phyloP scores from a whole-genome alignment of 2,329 filamentous ascomycete species.

The Xylaria hypoxylon region DNA sequence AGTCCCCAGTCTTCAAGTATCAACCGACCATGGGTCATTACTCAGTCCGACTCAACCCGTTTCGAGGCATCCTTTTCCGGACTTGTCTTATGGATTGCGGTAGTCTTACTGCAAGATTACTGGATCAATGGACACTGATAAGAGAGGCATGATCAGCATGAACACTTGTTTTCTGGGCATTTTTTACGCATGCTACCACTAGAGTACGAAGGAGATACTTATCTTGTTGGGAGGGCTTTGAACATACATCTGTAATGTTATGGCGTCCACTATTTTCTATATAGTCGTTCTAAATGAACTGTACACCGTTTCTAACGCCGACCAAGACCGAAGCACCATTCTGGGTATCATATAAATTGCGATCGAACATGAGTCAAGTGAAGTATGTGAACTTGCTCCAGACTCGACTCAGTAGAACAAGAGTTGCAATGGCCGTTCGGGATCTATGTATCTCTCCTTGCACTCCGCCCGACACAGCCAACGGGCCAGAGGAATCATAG shows the following conservation, averaged over 20 bases:
- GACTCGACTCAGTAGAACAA: conserved; percentile 69
- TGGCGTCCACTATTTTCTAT: conserved; percentile 40
- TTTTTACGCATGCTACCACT: conserved; percentile 34
- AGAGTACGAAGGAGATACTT: conserved; percentile 23
- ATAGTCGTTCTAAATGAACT: conserved; percentile 38
- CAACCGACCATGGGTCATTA: conserved; percentile 46
- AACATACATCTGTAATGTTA: conserved; percentile 43
- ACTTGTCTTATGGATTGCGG: conserved; percentile 45
- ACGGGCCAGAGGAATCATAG: conserved; percentile 81
- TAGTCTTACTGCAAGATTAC: conserved; percentile 46
- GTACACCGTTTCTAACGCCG: conserved; percentile 36
- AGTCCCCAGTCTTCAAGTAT: conserved; percentile 37
- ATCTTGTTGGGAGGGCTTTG: conserved; percentile 31
- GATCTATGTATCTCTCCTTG: conserved; percentile 73
- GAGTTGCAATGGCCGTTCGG: conserved; percentile 68
- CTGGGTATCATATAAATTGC: conserved; percentile 44
- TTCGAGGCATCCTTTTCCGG: conserved; percentile 43
- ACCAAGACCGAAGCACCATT: conserved; percentile 31
- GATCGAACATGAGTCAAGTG: conserved; percentile 14
- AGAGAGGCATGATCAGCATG: conserved; percentile 32
- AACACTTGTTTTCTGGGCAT: conserved; percentile 29
- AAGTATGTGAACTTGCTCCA: neutral
- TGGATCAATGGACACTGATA: conserved; percentile 45
- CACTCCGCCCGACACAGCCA: conserved; percentile 79
- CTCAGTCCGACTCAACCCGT: conserved; percentile 37